Evolutionary conservation across 2,329 filamentous ascomycete species (phyloP).

Genomic region (Xylariales sp.): DNA sequence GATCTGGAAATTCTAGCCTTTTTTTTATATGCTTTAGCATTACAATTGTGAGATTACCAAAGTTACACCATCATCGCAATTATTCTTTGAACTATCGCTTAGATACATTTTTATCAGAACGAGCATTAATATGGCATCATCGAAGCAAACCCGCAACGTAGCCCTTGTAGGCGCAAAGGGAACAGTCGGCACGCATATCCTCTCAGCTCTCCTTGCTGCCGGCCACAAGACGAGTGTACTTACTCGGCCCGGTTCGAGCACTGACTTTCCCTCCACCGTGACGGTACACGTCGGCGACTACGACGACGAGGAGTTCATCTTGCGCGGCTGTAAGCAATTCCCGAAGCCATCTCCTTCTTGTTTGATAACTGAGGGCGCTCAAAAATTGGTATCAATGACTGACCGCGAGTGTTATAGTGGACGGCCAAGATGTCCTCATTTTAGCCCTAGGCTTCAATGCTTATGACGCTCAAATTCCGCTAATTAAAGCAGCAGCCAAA

Average conservation of each 20-base stretch:
- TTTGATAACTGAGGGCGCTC: no score
- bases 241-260: slow-evolving; percentile 45
- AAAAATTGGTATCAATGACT: neutral
- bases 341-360: no score
- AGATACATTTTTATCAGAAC: neutral
- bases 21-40: neutral
- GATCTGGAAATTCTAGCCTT: neutral
- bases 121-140: slow-evolving; percentile 30
- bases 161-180: slow-evolving; percentile 46
- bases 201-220: slow-evolving; percentile 46
- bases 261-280: slow-evolving; percentile 39
- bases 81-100: neutral
- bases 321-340: slow-evolving; percentile 30
- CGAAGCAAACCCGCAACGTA: slow-evolving; percentile 40
- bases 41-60: neutral
- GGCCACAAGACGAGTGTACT: slow-evolving; percentile 50
- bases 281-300: slow-evolving; percentile 41
- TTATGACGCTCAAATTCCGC: slow-evolving; percentile 42
- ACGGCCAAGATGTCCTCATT: slow-evolving; percentile 52
- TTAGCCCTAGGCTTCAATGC: slow-evolving; percentile 43
- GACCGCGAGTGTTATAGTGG: slow-evolving; percentile 33
- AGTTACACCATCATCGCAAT: neutral
- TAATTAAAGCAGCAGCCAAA: slow-evolving; percentile 51
- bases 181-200: slow-evolving; percentile 46
- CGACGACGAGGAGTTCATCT: slow-evolving; percentile 45